Percentiles rank a stretch among this genome's conserved stretches.
phyloP scores from a whole-genome alignment of 768 basidiomycete genomes.

The Rhizopogon sp. region DNA sequence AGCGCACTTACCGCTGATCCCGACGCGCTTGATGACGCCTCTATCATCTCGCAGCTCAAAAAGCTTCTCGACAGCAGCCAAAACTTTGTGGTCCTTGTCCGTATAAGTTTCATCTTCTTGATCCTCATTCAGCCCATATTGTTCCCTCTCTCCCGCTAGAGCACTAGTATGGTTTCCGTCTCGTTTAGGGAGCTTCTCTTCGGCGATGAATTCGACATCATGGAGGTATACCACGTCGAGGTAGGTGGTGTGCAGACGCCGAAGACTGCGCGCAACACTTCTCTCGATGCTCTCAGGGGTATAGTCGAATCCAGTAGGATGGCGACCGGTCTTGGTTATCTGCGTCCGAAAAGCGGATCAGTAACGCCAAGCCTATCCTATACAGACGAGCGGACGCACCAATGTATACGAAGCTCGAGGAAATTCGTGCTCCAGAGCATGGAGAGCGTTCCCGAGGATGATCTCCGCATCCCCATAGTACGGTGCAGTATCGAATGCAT shows the following conservation, averaged over 20 bases:
- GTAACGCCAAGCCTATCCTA: not conserved
- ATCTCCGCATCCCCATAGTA: conserved; percentile 81
- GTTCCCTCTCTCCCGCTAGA: conserved; percentile 44
- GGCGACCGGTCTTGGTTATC: conserved; percentile 88
- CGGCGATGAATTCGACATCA: conserved; percentile 76
- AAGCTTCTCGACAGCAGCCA: conserved; percentile 64
- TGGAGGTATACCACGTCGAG: conserved; percentile 81
- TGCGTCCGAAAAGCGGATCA: conserved; percentile 22
- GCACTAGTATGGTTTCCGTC: conserved; percentile 56
- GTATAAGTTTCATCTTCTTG: conserved; percentile 55
- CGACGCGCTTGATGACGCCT: conserved; percentile 68
- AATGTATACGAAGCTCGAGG: conserved; percentile 75
- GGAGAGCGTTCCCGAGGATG: conserved; percentile 62
- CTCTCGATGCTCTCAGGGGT: conserved; percentile 57
- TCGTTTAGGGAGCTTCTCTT: conserved; percentile 40
- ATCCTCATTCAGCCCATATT: conserved; percentile 62
- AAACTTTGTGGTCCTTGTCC: conserved; percentile 65
- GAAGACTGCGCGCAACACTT: conserved; percentile 62
- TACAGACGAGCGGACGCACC: conserved; percentile 30
- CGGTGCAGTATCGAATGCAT: conserved; percentile 76
- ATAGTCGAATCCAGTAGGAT: conserved; percentile 67
- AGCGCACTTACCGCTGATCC: conserved; percentile 61
- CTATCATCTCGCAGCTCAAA: conserved; percentile 58
- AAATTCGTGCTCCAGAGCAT: conserved; percentile 58
- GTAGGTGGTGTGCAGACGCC: conserved; percentile 68